A percentile compares a stretch with the other conserved stretches of the same genome.
Conservation (phyloP, 2,329 filamentous ascomycete species). For the Xylaria multiplex region DNA sequence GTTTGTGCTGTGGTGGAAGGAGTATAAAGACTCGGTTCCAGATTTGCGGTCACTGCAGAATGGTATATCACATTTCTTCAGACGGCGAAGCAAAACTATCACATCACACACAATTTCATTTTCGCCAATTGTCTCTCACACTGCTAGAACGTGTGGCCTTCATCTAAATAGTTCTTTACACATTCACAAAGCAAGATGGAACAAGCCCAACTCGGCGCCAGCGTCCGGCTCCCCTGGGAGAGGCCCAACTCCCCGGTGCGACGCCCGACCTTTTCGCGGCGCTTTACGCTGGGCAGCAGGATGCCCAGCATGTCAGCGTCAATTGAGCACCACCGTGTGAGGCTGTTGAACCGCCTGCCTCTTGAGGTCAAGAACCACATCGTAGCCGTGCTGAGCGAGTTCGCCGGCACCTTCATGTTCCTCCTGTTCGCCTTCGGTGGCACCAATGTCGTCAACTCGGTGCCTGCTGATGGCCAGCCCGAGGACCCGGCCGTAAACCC, state of each 20-base stretch:
- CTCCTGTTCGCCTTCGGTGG: constrained; percentile 50
- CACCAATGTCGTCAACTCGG: constrained; percentile 48
- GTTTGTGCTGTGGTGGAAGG: not conserved
- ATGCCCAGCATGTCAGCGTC: not conserved
- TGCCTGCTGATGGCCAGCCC: constrained; percentile 35
- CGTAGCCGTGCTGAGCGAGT: constrained; percentile 47
- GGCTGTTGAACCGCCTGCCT: constrained; percentile 43
- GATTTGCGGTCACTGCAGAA: not conserved
- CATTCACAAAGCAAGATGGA: constrained; percentile 4
- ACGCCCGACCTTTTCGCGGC: constrained; percentile 5
- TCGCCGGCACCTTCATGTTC: constrained; percentile 50
- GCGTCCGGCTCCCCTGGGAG: constrained; percentile 11
- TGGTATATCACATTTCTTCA: not conserved
- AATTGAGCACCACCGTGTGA: constrained; percentile 3
- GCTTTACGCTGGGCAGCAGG: constrained; percentile 2
- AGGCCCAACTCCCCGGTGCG: constrained; percentile 5
- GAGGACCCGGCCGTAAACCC: constrained; percentile 38
- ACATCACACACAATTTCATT: not conserved
- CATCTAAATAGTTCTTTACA: not conserved
- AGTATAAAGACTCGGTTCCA: constrained; percentile 4
- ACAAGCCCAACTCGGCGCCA: constrained; percentile 8
- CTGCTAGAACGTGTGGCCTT: not conserved
- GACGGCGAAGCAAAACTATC: not conserved
- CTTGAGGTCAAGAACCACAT: constrained; percentile 43
- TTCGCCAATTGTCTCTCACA: not conserved